Conservation (phyloP, 75 land plant genomes). For the Pinus tabuliformis region DNA sequence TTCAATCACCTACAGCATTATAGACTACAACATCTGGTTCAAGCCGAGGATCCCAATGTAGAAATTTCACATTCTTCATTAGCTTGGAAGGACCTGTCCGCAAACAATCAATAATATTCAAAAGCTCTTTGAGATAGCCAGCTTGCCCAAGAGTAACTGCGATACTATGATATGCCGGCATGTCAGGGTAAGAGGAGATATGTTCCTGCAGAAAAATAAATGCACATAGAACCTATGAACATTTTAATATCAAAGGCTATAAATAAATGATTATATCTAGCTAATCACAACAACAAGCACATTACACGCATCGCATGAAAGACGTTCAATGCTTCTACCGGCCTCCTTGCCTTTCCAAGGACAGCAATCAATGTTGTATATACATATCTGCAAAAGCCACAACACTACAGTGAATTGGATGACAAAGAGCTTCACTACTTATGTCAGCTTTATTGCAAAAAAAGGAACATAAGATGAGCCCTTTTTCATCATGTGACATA, state of each 20-base stretch:
- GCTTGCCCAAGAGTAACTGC: slow-evolving; percentile 93
- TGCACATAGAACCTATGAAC: slow-evolving; percentile 4
- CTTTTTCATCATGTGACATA: not conserved
- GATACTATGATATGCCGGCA: slow-evolving; percentile 83
- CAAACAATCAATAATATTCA: slow-evolving; percentile 82
- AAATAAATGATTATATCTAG: not conserved
- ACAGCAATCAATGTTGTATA: slow-evolving; percentile 80
- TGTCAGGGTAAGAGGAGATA: slow-evolving; percentile 79
- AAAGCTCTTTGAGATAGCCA: slow-evolving; percentile 77
- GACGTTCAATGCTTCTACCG: slow-evolving; percentile 81
- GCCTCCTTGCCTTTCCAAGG: slow-evolving; percentile 82
- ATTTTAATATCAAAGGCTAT: not conserved
- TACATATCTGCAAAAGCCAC: slow-evolving; percentile 51
- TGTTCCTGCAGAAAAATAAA: slow-evolving; percentile 49
- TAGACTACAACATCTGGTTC: slow-evolving; percentile 89
- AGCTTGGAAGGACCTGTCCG: slow-evolving; percentile 51
- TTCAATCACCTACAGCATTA: slow-evolving; percentile 77
- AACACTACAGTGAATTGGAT: not conserved
- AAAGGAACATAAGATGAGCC: not conserved
- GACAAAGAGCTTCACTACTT: not conserved
- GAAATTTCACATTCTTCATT: slow-evolving; percentile 31
- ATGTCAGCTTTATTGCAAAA: not conserved
- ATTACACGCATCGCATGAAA: slow-evolving; percentile 87
- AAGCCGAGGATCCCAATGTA: slow-evolving; percentile 64
- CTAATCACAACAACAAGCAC: not conserved